A percentile compares a stretch with the other conserved stretches of the same genome.
These are phyloP conservation scores for Aurinia saxatilis DNA, from an alignment of 345 rosid genomes.

Conservation along the genomic window DNA sequence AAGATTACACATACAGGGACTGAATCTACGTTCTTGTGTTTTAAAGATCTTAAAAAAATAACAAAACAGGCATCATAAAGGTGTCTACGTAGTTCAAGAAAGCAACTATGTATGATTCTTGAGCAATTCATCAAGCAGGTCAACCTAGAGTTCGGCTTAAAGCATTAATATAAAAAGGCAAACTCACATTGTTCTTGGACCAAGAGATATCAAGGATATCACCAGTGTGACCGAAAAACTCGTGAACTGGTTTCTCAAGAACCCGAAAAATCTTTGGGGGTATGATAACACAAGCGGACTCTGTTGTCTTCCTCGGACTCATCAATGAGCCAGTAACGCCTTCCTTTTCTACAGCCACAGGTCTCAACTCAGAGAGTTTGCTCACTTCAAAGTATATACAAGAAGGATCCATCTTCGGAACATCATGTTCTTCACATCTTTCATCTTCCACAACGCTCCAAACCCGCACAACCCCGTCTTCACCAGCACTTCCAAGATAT, in stretches of 20 bases:
- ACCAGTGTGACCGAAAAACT: conserved; percentile 54
- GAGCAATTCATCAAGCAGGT: neutral
- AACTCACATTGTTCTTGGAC: conserved; percentile 72
- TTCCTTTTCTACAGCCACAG: conserved; percentile 49
- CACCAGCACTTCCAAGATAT: conserved; percentile 75
- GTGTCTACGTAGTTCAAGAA: neutral
- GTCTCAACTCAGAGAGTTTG: conserved; percentile 58
- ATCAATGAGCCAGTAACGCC: conserved; percentile 35
- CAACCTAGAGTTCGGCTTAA: conserved; percentile 7
- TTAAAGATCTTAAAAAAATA: conserved; percentile 21
- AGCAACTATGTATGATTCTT: neutral
- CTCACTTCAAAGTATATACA: conserved; percentile 73
- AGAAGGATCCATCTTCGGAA: conserved; percentile 69
- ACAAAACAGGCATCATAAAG: neutral
- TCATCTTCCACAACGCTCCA: conserved; percentile 73
- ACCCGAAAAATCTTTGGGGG: conserved; percentile 78
- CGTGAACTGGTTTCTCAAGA: conserved; percentile 66
- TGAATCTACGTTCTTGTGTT: conserved; percentile 29
- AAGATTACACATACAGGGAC: conserved; percentile 34
- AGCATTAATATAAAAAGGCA: conserved; percentile 5
- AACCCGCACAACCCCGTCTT: conserved; percentile 52
- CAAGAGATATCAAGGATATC: conserved; percentile 74
- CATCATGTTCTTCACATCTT: conserved; percentile 48
- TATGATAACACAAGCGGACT: conserved; percentile 71
- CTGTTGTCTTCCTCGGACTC: conserved; percentile 58